Base-by-base conservation (phyloP, 1,284 basidiomycete genomes). In the Trametes pubescens region DNA sequence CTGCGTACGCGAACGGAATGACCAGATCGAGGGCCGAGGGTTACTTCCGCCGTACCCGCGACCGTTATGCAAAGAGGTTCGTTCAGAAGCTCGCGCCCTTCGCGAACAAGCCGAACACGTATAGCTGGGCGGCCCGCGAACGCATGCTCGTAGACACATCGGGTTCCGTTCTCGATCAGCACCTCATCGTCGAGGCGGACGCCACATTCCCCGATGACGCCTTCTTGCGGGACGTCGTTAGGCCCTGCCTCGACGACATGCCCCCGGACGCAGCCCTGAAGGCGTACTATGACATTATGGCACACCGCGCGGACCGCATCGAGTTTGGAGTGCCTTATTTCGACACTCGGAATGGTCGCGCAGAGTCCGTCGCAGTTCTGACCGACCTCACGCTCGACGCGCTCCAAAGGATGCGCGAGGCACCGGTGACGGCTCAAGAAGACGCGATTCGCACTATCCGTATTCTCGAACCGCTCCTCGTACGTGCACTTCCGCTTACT, bases 181-280 rank as follows among this genome's bases (percentile, higher is more conserved):
- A 66, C 38, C 57, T 66, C 34, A 60, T 69, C 57, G 62, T 65
- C 32, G 62, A 49, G 10, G 65, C 65, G 3, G 69, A 70, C 47
- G 51, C 57, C 21, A 65, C 61, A 0, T 64, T 68, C 40, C 34
- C 64, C 11, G 69, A 66, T 46, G 69, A 70, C 57, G 51, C 51
- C 5, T 67, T 70, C 54, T 61, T 70, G 18, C 52, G 64, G 5
- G 47, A 52, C 43, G 65, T 68, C 47, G 56, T 70, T 21, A 46
- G 60, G 24, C 69, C 65, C 3, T 70, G 69, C 48, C 61, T 70
- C 26, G 51, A 40, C 51, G 69, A 62, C 29, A 69, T 69, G 67
- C 34, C 60, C 1, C 57, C 67, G 2, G 54, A 40, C 10, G 43
- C 60, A 0, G 62, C 65, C 14, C 34, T 59, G 13, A 46, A 66